These are phyloP conservation scores for Backusella circina DNA, from an alignment of 192 early-diverging fungal species.

Conservation along the genomic window DNA sequence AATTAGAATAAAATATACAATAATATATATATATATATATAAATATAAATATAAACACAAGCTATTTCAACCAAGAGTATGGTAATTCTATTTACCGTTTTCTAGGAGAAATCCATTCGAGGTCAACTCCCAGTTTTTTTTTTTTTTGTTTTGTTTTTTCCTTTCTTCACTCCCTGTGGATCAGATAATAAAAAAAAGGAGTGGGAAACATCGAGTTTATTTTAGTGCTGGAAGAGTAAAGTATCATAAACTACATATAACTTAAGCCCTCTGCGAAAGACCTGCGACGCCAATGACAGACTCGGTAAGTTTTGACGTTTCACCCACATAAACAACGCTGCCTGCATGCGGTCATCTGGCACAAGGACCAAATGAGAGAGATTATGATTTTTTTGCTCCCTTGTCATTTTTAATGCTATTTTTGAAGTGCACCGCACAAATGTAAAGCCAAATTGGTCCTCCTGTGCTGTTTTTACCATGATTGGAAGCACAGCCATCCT, in stretches of 20 bases:
- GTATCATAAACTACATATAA: background rate
- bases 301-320: background rate
- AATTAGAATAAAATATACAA: background rate
- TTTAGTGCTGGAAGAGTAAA: background rate
- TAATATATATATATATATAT: background rate
- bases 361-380: background rate
- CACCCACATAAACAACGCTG: background rate
- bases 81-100: background rate
- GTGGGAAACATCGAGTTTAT: background rate
- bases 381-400: background rate
- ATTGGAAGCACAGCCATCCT: background rate
- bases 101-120: background rate
- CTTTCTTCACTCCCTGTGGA: background rate
- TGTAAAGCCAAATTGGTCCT: background rate
- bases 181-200: background rate
- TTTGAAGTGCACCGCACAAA: background rate
- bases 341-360: background rate
- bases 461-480: background rate
- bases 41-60: background rate
- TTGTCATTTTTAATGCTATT: background rate
- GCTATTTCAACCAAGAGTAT: background rate
- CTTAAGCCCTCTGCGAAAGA: background rate
- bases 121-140: background rate
- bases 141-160: background rate
- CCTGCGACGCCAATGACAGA: background rate